Evolutionary conservation across 805 yeast genomes (phyloP).

Genomic region (Metschnikowia gruessii): DNA sequence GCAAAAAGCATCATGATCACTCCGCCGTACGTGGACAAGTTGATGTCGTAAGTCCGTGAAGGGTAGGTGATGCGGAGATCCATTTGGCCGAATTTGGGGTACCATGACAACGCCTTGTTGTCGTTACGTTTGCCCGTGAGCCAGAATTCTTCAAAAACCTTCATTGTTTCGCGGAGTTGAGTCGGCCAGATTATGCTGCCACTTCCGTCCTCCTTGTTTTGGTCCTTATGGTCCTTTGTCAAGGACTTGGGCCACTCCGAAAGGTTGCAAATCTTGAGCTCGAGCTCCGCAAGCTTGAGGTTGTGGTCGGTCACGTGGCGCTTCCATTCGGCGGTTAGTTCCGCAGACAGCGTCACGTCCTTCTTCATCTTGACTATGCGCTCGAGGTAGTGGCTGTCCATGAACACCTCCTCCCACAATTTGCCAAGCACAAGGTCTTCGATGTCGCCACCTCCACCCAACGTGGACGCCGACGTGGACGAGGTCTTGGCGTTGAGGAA

Average conservation of each 20-base stretch:
- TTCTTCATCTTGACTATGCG: conserved; percentile 84
- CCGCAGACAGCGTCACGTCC: conserved; percentile 57
- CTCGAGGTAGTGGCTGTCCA: conserved; percentile 60
- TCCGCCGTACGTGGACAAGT: conserved; percentile 79
- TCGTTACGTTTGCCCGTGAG: conserved; percentile 37
- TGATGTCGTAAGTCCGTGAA: conserved; percentile 69
- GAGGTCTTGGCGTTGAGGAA: conserved; percentile 42
- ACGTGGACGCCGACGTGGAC: conserved; percentile 6
- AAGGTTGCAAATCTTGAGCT: conserved; percentile 42
- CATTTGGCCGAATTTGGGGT: conserved; percentile 77
- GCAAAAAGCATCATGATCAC: conserved; percentile 70
- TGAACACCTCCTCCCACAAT: conserved; percentile 72
- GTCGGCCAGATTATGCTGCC: conserved; percentile 38
- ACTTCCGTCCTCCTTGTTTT: conserved; percentile 23
- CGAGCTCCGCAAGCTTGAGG: conserved; percentile 30
- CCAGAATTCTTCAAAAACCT: conserved; percentile 43
- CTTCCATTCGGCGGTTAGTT: conserved; percentile 40
- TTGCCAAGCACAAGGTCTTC: conserved; percentile 68
- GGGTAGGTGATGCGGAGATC: conserved; percentile 73
- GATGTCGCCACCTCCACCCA: conserved; percentile 39
- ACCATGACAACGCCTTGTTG: conserved; percentile 58
- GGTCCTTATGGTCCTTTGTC: conserved; percentile 42
- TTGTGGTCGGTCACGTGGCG: conserved; percentile 16
- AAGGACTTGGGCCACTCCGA: conserved; percentile 46
- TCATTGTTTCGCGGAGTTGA: conserved; percentile 35